Base-by-base conservation (phyloP, 768 basidiomycete genomes). In the Tephrocybe sp. region DNA sequence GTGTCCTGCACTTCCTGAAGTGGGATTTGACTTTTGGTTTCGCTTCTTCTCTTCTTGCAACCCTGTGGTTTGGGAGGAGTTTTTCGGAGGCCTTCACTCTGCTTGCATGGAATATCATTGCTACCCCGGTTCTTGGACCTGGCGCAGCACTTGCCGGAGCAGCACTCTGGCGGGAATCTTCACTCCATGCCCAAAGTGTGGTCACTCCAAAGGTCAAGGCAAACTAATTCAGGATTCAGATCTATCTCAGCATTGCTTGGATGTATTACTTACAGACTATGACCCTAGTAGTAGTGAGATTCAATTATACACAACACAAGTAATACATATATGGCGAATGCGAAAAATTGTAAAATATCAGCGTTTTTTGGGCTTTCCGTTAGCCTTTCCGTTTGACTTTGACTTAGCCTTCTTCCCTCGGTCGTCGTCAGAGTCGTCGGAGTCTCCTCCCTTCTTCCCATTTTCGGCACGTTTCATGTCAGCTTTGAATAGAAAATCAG, bases 341-440 rank as follows among this genome's bases (percentile, higher is more conserved):
- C 11, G 28, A 22, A 44, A 24, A 35, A 38, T 26, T 21, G 25
- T 9, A 11, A 30, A 18, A 21, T 30, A 21, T 65, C 51, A 64
- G 50, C 63, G 62, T 55, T 63, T 74, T 59, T 71, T 69, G 51
- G 69, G 52, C 58, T 66, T 67, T 27, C 62, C 64, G 18, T 65
- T 65, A 45, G 60, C 37, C 34, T 77, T 74, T 22, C 65, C 66
- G 54, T 68, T 70, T 26, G 69, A 53, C 49, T 75, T 70, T 5
- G 71, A 62, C 57, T 78, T 79, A 36, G 52, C 39, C 60, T 77
- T 77, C 64, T 75, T 79, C 26, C 71, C 70, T 49, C 68, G 66
- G 44, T 75, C 79, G 30, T 68, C 64, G 3, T 80, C 80, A 9
- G 79, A 82, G 21, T 78, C 77, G 48, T 80, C 79, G 15, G 79